Percentiles rank a stretch among this genome's conserved stretches.
These are phyloP conservation scores for Gloeopeniophorella convolvens DNA, from an alignment of 768 basidiomycete genomes.

Conservation along the genomic window DNA sequence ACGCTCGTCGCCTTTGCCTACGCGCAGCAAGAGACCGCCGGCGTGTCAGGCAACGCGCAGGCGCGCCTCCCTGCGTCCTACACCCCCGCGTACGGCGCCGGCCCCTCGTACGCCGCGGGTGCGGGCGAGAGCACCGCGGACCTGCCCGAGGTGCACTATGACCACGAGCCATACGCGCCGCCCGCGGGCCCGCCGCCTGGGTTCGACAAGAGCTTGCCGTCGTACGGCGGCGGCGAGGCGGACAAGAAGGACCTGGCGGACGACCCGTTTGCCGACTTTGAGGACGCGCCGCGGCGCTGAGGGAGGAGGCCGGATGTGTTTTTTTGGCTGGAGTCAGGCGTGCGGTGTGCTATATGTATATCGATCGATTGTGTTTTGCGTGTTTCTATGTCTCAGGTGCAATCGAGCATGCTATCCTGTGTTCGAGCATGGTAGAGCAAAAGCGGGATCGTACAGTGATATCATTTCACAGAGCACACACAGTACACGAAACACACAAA, in stretches of 20 bases:
- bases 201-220: constrained; percentile 33
- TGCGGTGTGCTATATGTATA: neutral
- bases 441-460: too few species aligned
- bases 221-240: constrained; percentile 33
- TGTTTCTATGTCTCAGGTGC: too few species aligned
- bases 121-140: constrained; percentile 8
- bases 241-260: constrained; percentile 29
- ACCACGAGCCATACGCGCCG: constrained; percentile 35
- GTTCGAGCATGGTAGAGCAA: too few species aligned
- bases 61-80: constrained; percentile 34
- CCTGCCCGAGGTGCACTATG: constrained; percentile 21
- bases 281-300: constrained; percentile 20
- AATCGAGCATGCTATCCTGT: too few species aligned
- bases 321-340: neutral
- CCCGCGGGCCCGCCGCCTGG: constrained; percentile 45
- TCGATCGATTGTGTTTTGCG: too few species aligned
- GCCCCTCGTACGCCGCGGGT: constrained; percentile 19
- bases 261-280: constrained; percentile 54
- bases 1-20: constrained; percentile 61
- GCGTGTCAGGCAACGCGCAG: constrained; percentile 38
- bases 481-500: too few species aligned
- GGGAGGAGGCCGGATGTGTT: too few species aligned
- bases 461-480: too few species aligned
- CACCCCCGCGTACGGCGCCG: constrained; percentile 25
- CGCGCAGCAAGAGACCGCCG: constrained; percentile 66